These are phyloP conservation scores for Sporothrix pallida DNA, from an alignment of 2,329 filamentous ascomycete genomes.

Conservation along the genomic window DNA sequence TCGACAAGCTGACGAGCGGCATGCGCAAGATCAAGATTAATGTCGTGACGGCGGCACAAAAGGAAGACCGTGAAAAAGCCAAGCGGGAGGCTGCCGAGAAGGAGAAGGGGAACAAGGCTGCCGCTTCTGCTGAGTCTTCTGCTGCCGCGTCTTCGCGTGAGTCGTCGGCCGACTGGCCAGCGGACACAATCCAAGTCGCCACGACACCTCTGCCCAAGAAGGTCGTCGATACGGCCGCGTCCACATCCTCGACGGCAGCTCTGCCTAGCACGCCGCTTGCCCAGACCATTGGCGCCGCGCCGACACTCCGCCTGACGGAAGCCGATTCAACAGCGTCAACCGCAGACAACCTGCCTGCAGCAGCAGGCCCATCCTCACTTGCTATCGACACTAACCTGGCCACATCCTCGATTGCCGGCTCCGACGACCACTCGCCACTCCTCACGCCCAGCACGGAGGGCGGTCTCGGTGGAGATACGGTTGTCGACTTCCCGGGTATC, in stretches of 20 bases:
- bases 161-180: constrained; percentile 5
- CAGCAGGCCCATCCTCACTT: neutral
- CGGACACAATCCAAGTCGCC: neutral
- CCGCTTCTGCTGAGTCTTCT: too few relatives aligned
- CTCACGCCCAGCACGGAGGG: constrained; percentile 33
- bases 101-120: neutral
- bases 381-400: constrained; percentile 2
- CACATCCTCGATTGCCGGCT: constrained; percentile 26
- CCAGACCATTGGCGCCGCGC: constrained; percentile 14
- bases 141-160: neutral
- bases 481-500: neutral
- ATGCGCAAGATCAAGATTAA: constrained; percentile 70
- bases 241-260: constrained; percentile 14
- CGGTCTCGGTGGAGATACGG: neutral
- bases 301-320: constrained; percentile 14
- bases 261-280: constrained; percentile 29
- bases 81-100: constrained; percentile 22
- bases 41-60: constrained; percentile 63
- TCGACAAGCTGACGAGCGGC: constrained; percentile 62
- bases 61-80: constrained; percentile 55
- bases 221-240: neutral
- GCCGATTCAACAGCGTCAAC: neutral
- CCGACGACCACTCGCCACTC: constrained; percentile 38
- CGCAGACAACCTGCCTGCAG: neutral
- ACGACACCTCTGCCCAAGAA: neutral